Conservation (phyloP, 78 protist species). For the Trichosphaerium sp. region DNA sequence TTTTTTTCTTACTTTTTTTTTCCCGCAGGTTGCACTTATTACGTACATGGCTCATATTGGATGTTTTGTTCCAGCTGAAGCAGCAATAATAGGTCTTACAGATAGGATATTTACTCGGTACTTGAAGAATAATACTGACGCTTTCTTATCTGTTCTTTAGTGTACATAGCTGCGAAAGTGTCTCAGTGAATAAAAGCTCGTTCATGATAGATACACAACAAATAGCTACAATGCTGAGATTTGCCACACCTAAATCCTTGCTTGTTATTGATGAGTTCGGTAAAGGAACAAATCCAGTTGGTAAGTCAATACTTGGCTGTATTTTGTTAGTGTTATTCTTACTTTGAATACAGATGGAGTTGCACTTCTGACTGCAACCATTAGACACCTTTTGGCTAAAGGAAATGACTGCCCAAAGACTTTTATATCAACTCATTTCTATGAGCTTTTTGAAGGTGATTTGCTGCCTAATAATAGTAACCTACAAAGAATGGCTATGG, state of each 20-base stretch:
- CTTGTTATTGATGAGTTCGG: conserved; percentile 58
- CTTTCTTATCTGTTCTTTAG: no score
- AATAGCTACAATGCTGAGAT: neutral
- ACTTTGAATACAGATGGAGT: no score
- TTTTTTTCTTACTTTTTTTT: neutral
- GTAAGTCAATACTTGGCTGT: no score
- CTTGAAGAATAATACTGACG: neutral
- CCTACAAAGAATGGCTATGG: no score
- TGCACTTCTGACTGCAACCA: neutral
- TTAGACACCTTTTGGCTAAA: neutral
- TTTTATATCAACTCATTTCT: conserved; percentile 16
- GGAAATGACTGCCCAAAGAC: neutral
- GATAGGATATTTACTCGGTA: conserved; percentile 31
- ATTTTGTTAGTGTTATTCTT: no score
- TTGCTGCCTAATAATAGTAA: no score
- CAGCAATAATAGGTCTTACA: conserved; percentile 20
- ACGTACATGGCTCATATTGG: conserved; percentile 51
- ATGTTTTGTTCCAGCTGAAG: conserved; percentile 41
- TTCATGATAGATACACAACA: conserved; percentile 28
- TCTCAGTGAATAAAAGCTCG: neutral
- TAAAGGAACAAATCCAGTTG: conserved; percentile 32
- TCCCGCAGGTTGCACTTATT: conserved; percentile 12
- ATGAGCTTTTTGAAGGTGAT: conserved; percentile 1
- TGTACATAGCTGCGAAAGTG: no score
- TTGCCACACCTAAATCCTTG: conserved; percentile 1